Base-by-base conservation (phyloP, 371 early-diverging fungal species). In the Rhizopus stolonifer region DNA sequence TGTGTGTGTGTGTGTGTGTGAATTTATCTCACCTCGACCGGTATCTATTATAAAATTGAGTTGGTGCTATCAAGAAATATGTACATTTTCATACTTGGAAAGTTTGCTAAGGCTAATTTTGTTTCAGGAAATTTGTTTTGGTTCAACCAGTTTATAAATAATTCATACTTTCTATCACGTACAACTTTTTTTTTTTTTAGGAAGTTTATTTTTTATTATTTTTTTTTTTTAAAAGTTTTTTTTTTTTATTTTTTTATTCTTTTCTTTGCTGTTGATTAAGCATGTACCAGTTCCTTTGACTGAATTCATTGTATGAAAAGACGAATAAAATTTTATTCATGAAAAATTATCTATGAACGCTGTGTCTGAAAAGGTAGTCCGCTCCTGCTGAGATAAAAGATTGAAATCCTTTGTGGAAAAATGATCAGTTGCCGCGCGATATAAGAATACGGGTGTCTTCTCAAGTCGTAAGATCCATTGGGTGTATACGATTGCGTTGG, bases 51-150 rank as follows among this genome's bases (percentile, higher is more conserved):
- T 18, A 38, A 6, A 36, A 39, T 13, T 19, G 9, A 25, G 43
- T 24, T 44, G 29, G 43, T 44, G 7, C 39, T 33, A 39, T 17
- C 17, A 24, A 18, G 1, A 51, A 23, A 44, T 39, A 42, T 19
- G 31, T 34, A 13, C 10, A 26, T 13, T n/a, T 52, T 47, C 58
- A 55, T 72, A 77, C 83, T 71, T 52, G 75, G 56, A 48, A 83
- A 83, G 38, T 78, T 72, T 24, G 83, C 83, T 31, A 83, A 50
- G 18, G 77, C 71, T 34, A 83, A 55, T 46, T 83, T 83, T 21
- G 80, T 64, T 52, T 72, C 69, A 34, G 83, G 83, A 54, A 77
- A 81, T 4, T 75, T 64, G 46, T 72, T 64, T 18, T 69, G 48
- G 23, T 70, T 52, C 10, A 80, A 67, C 83, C 83, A 83, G 14